Evolutionary conservation across 345 rosid species (phyloP), one percentile per base, ranked within the genome.

Genomic region (Aquilaria yunnanensis): DNA sequence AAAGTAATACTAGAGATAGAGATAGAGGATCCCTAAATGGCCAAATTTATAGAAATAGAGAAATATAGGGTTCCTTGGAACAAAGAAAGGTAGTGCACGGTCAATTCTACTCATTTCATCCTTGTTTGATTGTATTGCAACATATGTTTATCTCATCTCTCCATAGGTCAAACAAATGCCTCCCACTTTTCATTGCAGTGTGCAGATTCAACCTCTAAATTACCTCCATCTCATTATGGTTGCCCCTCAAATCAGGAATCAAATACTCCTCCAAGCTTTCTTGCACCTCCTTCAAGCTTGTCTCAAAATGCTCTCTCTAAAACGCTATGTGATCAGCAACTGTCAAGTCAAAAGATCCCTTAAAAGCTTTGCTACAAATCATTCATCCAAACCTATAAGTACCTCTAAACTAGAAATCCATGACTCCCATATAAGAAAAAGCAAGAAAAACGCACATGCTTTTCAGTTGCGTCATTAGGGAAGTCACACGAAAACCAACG

Each of bases 141-240:
- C 23, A 16, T 16, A 16, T 16, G 23, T 16, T 16, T 16, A 16
- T 16, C 23, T 16, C 23, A 16, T 79, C 93, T 78, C 83, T 86
- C 89, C 59, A 86, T 73, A 63, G 84, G 31, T 87, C 93, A 86
- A 76, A 32, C 72, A 86, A 71, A 63, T 84, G 93, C 66, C 70
- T 78, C 59, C 85, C 84, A 34, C 73, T 77, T 2, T 85, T 78
- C 84, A 80, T 67, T 0, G 87, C 89, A 4, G 72, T 81, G 60
- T 86, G 93, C 77, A 86, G 66, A 71, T 82, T 77, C 73, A 84
- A 43, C 76, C 93, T 65, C 76, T 86, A 87, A 14, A 81, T 81
- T 0, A 85, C 93, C 79, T 86, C 87, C 13, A 82, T 86, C 85
- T 86, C 93, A 48, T 81, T 80, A 56, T 81, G 78, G 52, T 81